Evolutionary conservation across 352 stramenopile genomes (phyloP).

Genomic region (Phytophthora parvispora): DNA sequence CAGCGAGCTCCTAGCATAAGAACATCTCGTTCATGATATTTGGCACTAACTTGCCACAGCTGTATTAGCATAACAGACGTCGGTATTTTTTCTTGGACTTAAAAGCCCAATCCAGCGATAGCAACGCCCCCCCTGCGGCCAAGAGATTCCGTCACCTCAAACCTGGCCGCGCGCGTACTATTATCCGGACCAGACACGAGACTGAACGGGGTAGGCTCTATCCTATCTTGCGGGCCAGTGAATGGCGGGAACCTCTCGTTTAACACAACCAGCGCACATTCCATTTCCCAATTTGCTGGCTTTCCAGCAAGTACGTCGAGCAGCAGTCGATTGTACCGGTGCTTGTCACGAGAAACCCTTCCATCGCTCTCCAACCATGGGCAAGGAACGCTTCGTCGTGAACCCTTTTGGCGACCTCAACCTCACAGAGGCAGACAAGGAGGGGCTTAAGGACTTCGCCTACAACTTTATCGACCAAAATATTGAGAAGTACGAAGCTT

Average conservation of each 20-base stretch:
- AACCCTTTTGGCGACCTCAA: conserved; percentile 37
- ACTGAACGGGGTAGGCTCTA: neutral
- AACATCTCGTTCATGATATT: neutral
- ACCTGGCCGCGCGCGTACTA: neutral
- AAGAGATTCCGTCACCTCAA: conserved; percentile 2
- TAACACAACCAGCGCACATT: neutral
- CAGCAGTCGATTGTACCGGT: no score
- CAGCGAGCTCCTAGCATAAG: conserved; percentile 2
- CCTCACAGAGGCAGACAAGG: conserved; percentile 24
- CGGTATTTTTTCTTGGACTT: conserved; percentile 6
- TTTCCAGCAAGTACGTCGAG: conserved; percentile 21
- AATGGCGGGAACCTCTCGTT: neutral
- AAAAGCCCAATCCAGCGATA: neutral
- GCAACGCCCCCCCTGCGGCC: neutral
- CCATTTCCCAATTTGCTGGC: conserved; percentile 8
- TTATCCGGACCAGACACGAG: conserved; percentile 11
- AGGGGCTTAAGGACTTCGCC: conserved; percentile 29
- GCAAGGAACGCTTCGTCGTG: conserved; percentile 38
- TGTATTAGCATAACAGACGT: conserved; percentile 5
- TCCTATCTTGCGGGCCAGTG: neutral
- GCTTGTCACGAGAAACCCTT: no score
- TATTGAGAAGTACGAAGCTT: conserved; percentile 51
- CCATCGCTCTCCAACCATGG: conserved; percentile 30
- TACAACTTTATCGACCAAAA: conserved; percentile 40
- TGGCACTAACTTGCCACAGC: neutral